Percentiles rank a stretch among this genome's conserved stretches.
These are phyloP conservation scores for Cryptococcus sp. DNA, from an alignment of 1,284 basidiomycete species.

Conservation along the genomic window DNA sequence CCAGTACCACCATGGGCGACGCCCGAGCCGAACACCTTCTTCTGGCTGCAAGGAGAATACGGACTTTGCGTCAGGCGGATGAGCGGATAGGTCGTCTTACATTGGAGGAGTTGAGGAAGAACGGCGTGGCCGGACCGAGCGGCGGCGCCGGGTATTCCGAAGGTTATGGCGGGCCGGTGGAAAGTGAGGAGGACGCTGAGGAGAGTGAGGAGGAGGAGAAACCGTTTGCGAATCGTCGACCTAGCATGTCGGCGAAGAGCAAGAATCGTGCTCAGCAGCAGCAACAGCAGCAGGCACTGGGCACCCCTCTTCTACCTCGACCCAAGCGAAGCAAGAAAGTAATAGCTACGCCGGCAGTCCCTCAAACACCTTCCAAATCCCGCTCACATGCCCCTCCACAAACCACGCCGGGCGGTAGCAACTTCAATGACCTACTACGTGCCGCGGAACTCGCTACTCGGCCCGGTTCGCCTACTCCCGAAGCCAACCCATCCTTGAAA, in stretches of 20 bases:
- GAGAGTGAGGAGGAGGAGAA: constrained; percentile 21
- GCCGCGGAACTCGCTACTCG: constrained; percentile 50
- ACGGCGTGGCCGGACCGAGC: constrained; percentile 46
- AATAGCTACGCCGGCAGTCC: constrained; percentile 31
- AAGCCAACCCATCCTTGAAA: constrained; percentile 4
- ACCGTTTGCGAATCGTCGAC: constrained; percentile 9
- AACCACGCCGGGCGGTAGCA: constrained; percentile 48
- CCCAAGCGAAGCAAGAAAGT: constrained; percentile 31
- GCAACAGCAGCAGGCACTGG: constrained; percentile 4
- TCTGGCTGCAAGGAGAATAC: constrained; percentile 48
- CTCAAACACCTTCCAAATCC: constrained; percentile 25
- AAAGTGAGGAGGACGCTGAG: constrained; percentile 30
- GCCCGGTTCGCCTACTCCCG: constrained; percentile 39
- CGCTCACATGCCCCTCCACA: constrained; percentile 22
- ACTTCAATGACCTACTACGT: constrained; percentile 47
- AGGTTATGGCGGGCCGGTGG: constrained; percentile 38
- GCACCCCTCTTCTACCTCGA: constrained; percentile 35
- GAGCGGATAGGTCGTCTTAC: constrained; percentile 39
- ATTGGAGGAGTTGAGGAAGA: constrained; percentile 41
- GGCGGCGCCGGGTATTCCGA: constrained; percentile 49
- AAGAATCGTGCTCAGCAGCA: constrained; percentile 18
- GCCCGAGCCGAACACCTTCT: constrained; percentile 51
- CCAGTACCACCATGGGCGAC: constrained; percentile 44
- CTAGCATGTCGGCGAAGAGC: constrained; percentile 13
- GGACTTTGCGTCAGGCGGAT: constrained; percentile 36